Evolutionary conservation across 805 yeast genomes (phyloP).

Genomic region (Cyberlindnera bimundalis): DNA sequence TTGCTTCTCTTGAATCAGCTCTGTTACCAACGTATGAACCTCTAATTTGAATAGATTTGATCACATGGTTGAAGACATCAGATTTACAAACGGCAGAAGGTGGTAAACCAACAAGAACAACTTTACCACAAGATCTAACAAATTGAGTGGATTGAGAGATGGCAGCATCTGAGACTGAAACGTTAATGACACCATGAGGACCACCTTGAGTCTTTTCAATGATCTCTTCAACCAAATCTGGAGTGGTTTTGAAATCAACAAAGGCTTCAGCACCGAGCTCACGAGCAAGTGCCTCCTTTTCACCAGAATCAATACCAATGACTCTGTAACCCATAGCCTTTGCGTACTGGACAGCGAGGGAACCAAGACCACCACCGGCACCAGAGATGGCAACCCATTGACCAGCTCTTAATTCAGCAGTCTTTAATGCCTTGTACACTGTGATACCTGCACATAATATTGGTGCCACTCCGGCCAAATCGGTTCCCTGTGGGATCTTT

Average conservation of each 20-base stretch:
- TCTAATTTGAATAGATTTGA: constrained; percentile 62
- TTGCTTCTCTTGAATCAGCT: constrained; percentile 75
- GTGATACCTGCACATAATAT: constrained; percentile 89
- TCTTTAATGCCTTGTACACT: constrained; percentile 84
- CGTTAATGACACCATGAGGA: constrained; percentile 68
- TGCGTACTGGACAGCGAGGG: constrained; percentile 69
- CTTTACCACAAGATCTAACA: constrained; percentile 63
- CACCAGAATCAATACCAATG: constrained; percentile 65
- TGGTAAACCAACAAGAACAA: constrained; percentile 72
- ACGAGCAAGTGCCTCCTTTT: constrained; percentile 37
- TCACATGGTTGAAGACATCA: constrained; percentile 66
- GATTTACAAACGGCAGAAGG: constrained; percentile 68
- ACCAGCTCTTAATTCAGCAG: constrained; percentile 63
- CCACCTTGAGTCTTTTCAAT: constrained; percentile 61
- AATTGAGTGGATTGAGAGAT: constrained; percentile 55
- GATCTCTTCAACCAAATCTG: constrained; percentile 52
- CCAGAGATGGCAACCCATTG: constrained; percentile 73
- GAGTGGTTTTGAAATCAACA: constrained; percentile 52
- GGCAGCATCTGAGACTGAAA: constrained; percentile 65
- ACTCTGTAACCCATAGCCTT: constrained; percentile 70
- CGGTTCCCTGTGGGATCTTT: constrained; percentile 64
- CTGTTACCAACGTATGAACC: constrained; percentile 90
- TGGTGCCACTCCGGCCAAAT: constrained; percentile 74
- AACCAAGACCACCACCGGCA: constrained; percentile 75
- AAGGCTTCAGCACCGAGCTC: constrained; percentile 59